Conservation (phyloP, 768 basidiomycete genomes). For the Termitomyces sp. region DNA sequence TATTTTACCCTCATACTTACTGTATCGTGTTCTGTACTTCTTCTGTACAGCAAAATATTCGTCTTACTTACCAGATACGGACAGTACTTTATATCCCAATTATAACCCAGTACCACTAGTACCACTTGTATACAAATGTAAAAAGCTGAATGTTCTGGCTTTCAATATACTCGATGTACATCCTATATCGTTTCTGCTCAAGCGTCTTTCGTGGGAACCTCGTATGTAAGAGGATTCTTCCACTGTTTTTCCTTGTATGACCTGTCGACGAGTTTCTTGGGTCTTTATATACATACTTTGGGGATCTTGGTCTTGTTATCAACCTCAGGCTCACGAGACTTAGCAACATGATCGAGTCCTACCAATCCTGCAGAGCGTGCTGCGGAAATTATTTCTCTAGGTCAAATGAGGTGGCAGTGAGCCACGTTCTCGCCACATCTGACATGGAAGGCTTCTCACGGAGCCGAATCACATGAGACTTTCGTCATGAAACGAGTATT, state of each 20-base stretch:
- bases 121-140: not conserved
- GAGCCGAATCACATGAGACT: slow-evolving; percentile 2
- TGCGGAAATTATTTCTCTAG: not conserved
- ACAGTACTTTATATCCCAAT: slow-evolving; percentile 3
- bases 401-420: not conserved
- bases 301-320: not conserved
- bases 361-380: not conserved
- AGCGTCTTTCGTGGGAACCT: not conserved
- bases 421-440: slow-evolving; percentile 3
- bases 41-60: slow-evolving; percentile 3
- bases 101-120: slow-evolving; percentile 1
- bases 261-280: not conserved
- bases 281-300: not conserved
- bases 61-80: not conserved
- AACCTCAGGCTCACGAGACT: not conserved
- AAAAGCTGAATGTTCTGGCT: not conserved
- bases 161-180: not conserved
- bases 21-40: not conserved
- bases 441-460: slow-evolving; percentile 1
- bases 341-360: not conserved
- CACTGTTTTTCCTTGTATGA: not conserved
- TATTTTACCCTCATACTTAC: not conserved
- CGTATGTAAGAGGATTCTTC: not conserved
- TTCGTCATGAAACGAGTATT: not conserved
- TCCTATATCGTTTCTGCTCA: not conserved